phyloP scores from a whole-genome alignment of 2,329 filamentous ascomycete species.

The Cercospora sp. region DNA sequence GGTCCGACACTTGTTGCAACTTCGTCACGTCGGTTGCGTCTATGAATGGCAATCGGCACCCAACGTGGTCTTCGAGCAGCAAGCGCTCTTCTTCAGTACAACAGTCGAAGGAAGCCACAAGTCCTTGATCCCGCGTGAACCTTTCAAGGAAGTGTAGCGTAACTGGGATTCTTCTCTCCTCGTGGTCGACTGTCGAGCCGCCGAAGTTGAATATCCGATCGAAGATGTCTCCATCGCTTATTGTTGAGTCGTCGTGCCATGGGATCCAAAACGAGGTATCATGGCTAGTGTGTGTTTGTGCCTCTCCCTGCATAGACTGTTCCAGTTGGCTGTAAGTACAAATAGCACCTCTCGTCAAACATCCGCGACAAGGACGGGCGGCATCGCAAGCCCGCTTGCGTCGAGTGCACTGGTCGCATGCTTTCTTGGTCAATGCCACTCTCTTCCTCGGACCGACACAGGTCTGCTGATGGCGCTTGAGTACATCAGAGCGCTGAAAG shows the following conservation, averaged over 20 bases:
- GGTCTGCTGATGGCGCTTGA: constrained; percentile 10
- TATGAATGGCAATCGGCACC: neutral
- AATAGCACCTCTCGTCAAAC: neutral
- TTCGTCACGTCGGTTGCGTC: neutral
- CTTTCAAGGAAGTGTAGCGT: constrained; percentile 10
- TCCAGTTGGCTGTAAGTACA: constrained; percentile 1
- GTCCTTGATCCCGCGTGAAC: constrained; percentile 9
- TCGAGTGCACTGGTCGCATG: constrained; percentile 10
- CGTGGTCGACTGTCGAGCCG: neutral
- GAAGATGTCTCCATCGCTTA: neutral
- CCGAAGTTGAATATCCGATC: neutral
- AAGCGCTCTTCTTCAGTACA: neutral
- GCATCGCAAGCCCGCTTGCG: constrained; percentile 12
- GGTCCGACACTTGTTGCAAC: neutral
- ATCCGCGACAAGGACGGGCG: constrained; percentile 1
- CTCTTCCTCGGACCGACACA: constrained; percentile 1
- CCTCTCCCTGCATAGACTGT: neutral
- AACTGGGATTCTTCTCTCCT: neutral
- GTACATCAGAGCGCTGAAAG: constrained; percentile 13
- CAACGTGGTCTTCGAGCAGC: neutral
- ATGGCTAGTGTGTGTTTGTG: neutral
- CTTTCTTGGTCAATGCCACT: neutral
- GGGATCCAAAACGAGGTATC: neutral
- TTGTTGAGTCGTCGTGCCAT: neutral
- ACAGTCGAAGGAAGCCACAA: constrained; percentile 12